Evolutionary conservation across 1,284 basidiomycete species (phyloP).

Genomic region (Ustilago lituana): DNA sequence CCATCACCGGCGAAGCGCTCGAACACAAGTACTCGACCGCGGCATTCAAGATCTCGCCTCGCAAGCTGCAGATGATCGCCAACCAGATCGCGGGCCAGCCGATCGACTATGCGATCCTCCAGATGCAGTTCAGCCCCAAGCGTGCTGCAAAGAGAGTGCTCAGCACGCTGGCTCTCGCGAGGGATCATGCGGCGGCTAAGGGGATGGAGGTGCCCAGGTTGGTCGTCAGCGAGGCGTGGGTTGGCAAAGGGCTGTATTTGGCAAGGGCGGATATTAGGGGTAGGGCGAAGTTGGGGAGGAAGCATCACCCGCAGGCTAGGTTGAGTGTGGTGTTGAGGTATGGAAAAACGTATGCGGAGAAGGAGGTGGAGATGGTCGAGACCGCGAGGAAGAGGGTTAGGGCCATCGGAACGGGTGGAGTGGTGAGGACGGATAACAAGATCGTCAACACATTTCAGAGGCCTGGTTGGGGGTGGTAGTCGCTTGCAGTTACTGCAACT

Average conservation of each 20-base stretch:
- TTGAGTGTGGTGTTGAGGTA: constrained; percentile 83
- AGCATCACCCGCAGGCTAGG: constrained; percentile 79
- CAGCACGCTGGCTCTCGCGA: constrained; percentile 86
- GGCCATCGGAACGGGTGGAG: constrained; percentile 74
- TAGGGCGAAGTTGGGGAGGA: constrained; percentile 81
- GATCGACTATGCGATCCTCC: constrained; percentile 87
- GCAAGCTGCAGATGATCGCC: constrained; percentile 88
- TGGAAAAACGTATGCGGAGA: constrained; percentile 81
- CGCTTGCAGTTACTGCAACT: no score
- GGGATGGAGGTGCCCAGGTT: constrained; percentile 78
- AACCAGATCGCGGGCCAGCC: constrained; percentile 77
- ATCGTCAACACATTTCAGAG: constrained; percentile 62
- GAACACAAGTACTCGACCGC: constrained; percentile 91
- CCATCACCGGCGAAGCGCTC: constrained; percentile 34
- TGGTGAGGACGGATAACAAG: constrained; percentile 48
- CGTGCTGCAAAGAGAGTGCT: constrained; percentile 84
- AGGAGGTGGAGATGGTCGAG: constrained; percentile 74
- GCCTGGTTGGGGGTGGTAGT: constrained; percentile 63
- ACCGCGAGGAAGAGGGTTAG: constrained; percentile 80
- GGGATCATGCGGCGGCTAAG: constrained; percentile 87
- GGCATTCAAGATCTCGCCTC: constrained; percentile 89
- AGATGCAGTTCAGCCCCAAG: constrained; percentile 95
- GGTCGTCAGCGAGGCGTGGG: constrained; percentile 90
- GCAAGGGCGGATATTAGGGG: constrained; percentile 85
- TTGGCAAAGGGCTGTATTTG: constrained; percentile 80